Conservation (phyloP, 1,139 yeast genomes). For the Citeromyces hawaiiensis region DNA sequence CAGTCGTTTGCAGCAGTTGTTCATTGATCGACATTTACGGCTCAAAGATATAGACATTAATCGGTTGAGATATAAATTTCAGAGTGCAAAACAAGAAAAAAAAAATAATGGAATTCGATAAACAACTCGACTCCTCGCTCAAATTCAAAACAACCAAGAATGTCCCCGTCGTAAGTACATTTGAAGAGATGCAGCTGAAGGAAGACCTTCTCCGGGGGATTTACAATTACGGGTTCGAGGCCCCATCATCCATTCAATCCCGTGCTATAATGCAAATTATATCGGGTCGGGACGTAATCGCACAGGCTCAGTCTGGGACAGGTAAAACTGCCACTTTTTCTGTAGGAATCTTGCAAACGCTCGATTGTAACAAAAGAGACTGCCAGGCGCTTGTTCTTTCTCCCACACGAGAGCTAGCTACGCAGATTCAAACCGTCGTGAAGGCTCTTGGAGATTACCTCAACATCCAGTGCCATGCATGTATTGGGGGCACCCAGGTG, state of each 20-base stretch:
- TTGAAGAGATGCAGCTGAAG: conserved; percentile 70
- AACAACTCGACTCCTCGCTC: conserved; percentile 41
- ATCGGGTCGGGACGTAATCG: conserved; percentile 82
- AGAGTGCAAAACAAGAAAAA: not conserved
- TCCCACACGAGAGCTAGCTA: conserved; percentile 93
- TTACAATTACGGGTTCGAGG: conserved; percentile 84
- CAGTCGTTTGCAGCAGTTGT: no score
- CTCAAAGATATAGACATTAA: no score
- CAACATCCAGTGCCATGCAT: conserved; percentile 76
- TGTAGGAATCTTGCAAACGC: conserved; percentile 76
- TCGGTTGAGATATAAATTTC: no score
- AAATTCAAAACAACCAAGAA: conserved; percentile 51
- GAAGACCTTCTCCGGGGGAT: conserved; percentile 52
- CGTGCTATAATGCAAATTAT: conserved; percentile 90
- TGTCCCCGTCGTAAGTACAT: conserved; percentile 49
- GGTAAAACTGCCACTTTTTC: conserved; percentile 97
- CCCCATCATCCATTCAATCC: conserved; percentile 92
- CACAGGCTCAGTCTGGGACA: conserved; percentile 97
- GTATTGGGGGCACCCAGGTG: conserved; percentile 85
- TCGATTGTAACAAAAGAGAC: conserved; percentile 55
- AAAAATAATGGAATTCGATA: conserved; percentile 34
- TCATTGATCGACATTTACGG: no score
- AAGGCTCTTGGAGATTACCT: conserved; percentile 77
- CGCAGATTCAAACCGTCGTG: conserved; percentile 78
- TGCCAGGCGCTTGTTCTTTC: conserved; percentile 79